Conservation (phyloP, 176 grass and related monocot species). For the Aegilops tauschii region DNA sequence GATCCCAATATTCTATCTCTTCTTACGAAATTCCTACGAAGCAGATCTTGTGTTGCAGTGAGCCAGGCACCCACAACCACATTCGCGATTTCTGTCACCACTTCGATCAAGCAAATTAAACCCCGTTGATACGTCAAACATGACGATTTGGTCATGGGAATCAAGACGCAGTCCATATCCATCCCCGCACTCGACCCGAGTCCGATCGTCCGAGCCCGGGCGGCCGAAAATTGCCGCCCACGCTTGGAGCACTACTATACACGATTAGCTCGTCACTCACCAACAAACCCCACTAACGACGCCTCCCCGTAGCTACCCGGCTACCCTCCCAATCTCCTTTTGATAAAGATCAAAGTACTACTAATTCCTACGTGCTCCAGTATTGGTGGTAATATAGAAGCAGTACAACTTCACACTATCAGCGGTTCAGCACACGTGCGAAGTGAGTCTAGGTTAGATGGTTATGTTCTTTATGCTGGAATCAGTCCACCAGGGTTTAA, state of each 20-base stretch:
- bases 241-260: neutral
- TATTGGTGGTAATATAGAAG: too few species aligned
- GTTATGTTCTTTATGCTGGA: too few species aligned
- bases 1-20: neutral
- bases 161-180: neutral
- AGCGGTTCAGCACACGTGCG: too few species aligned
- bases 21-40: neutral
- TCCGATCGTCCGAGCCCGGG: neutral
- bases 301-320: neutral
- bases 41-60: neutral
- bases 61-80: neutral
- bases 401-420: too few species aligned
- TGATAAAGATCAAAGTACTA: slow-evolving; percentile 6
- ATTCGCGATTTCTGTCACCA: neutral
- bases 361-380: too few species aligned
- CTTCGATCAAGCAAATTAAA: neutral
- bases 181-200: neutral
- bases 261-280: neutral
- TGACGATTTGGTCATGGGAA: neutral
- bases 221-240: slow-evolving; percentile 18
- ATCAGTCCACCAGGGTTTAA: too few species aligned
- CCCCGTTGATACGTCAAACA: neutral
- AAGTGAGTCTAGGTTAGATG: too few species aligned
- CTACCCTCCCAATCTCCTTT: neutral
- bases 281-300: slow-evolving; percentile 21